phyloP scores from a whole-genome alignment of 2,329 filamentous ascomycete genomes.

The Fusarium sp. region DNA sequence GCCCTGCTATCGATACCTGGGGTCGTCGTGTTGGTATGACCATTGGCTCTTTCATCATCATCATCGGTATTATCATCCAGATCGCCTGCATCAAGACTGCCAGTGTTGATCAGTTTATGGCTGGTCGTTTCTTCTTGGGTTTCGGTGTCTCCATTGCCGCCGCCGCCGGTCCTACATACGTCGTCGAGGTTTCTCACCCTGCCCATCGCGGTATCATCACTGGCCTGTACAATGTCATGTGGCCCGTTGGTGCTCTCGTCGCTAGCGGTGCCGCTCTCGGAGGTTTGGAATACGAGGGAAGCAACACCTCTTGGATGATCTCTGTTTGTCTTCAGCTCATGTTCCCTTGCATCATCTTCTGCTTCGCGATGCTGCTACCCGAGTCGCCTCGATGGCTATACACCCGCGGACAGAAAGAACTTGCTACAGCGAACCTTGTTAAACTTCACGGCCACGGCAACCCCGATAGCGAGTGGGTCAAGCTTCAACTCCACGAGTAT shows the following conservation, averaged over 20 bases:
- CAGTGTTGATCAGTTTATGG: slow-evolving; percentile 56
- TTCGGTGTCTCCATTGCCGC: slow-evolving; percentile 62
- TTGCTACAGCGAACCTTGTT: slow-evolving; percentile 46
- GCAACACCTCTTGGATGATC: slow-evolving; percentile 52
- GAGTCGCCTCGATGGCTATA: slow-evolving; percentile 55
- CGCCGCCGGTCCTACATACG: slow-evolving; percentile 58
- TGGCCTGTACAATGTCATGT: slow-evolving; percentile 62
- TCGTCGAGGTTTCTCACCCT: slow-evolving; percentile 58
- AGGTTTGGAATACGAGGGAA: slow-evolving; percentile 41
- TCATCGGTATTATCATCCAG: slow-evolving; percentile 58
- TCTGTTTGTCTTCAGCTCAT: slow-evolving; percentile 53
- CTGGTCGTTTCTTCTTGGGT: slow-evolving; percentile 68
- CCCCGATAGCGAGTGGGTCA: slow-evolving; percentile 44
- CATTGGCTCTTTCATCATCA: slow-evolving; percentile 54
- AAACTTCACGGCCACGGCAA: slow-evolving; percentile 58
- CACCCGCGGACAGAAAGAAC: slow-evolving; percentile 46
- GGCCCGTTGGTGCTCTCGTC: slow-evolving; percentile 59
- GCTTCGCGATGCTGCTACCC: slow-evolving; percentile 46
- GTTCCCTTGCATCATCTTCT: slow-evolving; percentile 50
- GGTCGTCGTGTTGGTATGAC: slow-evolving; percentile 60
- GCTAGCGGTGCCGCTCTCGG: slow-evolving; percentile 58
- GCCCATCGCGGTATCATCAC: slow-evolving; percentile 61
- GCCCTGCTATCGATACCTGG: slow-evolving; percentile 58
- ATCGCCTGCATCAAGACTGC: slow-evolving; percentile 47
- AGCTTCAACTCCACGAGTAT: slow-evolving; percentile 55